Base-by-base conservation (phyloP, 192 early-diverging fungal species). In the Coemansia sp. region DNA sequence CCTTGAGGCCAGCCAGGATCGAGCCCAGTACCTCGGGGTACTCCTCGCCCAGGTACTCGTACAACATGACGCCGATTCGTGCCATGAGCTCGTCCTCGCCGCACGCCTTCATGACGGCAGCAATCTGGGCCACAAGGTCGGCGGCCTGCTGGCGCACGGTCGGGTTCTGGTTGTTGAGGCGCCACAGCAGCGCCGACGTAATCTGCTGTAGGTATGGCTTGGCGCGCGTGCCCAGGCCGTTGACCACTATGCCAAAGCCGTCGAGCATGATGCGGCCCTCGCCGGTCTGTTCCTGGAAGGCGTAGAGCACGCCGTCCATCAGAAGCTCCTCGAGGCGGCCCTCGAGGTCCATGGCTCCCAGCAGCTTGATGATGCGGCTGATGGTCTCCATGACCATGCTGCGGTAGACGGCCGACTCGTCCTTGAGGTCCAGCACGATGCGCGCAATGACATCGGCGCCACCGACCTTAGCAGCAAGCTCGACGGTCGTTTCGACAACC, bases 321-420 rank as follows among this genome's bases (percentile, higher is more conserved):
- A 99, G 74, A n/a, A 90, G 82, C 76, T 95, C 94, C 71, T 96
- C 95, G 63, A 97, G 75, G 14, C 95, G 85, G 26, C 84, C 86
- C 55, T 96, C 93, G 18, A 99, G 86, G 81, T 99, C 97, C 10
- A 93, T 86, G 5, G 90, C 88, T 41, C 97, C 96, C 11, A 97
- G 74, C 17, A 80, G 65, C 14, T 81, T 65, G 19, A 91, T 74
- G 11, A 95, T 91, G 52, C 90, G 87, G 54, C 90, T 90, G 37
- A 98, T 90, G 1, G 94, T 93, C 71, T 97, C 95, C 94, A 98
- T 95, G 4, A 93, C 95, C 96, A 99, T 98, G 68, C 90, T 93
- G 12, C 97, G 86, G 72, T 93, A 94, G 18, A 89, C 87, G 57
- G 95, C 94, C 8, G 87, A 86, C 53, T 97, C 97, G 73, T 99